Base-by-base conservation (phyloP, 176 grass and related monocot species). In the Zea luxurians region DNA sequence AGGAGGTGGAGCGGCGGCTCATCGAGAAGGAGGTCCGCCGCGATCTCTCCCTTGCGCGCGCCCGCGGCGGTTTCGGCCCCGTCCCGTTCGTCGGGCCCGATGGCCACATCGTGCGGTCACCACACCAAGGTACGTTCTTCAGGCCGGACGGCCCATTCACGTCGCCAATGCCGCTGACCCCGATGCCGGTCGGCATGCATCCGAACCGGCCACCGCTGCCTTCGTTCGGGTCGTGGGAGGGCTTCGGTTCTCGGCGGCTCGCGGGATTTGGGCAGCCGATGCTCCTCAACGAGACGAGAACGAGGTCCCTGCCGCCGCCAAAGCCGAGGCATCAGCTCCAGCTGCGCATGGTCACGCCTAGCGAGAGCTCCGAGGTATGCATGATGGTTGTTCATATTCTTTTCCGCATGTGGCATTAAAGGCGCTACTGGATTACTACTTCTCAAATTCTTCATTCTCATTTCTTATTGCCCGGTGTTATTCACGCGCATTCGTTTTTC, bases 1-100 rank as follows among this genome's bases (percentile, higher is more conserved):
- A 63, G 71, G 81, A 81, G 84, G 81, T 81, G 71, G 65, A 61
- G 64, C 61, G 77, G 70, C 70, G 70, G 70, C 63, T 86, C 20
- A 65, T 86, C 17, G 83, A 74, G 62, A 34, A 42, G 70, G 59
- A 72, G 44, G 46, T 44, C 70, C 9, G 43, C 36, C 45, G 71
- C 71, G 46, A 80, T 6, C 68, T 78, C 45, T 74, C 68, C 43
- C 37, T 83, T 61, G 49, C 67, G 43, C 42, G 37, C 59, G 48
- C 48, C 48, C 61, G 47, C 58, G 59, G 48, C 17, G 47, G 21
- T 2, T 65, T 64, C 2, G 40, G 38, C 8, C 48, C n/a, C 9
- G n/a, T 4, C 11, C 16, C 64, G 13, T 78, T 78, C 2, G n/a
- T 64, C 37, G 74, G 59, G 42, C 4, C 8, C 2, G 9, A 35